phyloP scores from a whole-genome alignment of 1,139 yeast genomes.

The Groenewaldozyma auringiensis region DNA sequence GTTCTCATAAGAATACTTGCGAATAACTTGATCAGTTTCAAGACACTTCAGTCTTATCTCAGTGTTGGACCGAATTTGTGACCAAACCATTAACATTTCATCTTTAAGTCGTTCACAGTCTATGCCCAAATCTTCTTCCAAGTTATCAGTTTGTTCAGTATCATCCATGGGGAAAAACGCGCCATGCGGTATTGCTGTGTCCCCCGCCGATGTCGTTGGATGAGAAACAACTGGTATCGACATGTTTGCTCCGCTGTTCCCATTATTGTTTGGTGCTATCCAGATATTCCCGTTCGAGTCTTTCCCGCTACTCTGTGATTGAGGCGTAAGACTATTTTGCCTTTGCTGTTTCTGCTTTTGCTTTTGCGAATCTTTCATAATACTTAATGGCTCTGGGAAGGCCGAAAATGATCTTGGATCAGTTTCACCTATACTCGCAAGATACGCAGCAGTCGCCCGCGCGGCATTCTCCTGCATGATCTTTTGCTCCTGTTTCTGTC shows the following conservation, averaged over 20 bases:
- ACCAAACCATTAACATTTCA: conserved; percentile 16
- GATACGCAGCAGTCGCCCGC: not conserved
- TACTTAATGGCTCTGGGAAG: not conserved
- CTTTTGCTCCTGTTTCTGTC: not conserved
- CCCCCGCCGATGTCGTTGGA: not conserved
- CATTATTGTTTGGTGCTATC: not conserved
- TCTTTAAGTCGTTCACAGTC: conserved; percentile 23
- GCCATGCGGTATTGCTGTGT: not conserved
- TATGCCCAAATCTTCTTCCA: conserved; percentile 17
- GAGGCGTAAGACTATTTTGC: not conserved
- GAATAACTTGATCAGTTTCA: conserved; percentile 14
- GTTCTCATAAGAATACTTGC: conserved; percentile 22
- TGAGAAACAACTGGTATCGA: not conserved
- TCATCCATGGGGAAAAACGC: not conserved
- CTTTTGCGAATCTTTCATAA: not conserved
- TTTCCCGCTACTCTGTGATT: not conserved
- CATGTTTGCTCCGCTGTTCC: too few relatives aligned
- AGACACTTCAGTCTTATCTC: conserved; percentile 8
- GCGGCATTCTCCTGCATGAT: not conserved
- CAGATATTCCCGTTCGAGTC: not conserved
- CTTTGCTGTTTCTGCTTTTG: not conserved
- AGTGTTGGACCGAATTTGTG: not conserved
- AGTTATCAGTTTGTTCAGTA: too few relatives aligned
- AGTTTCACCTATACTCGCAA: not conserved
- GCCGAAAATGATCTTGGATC: not conserved